Conservation (phyloP, 2,329 filamentous ascomycete species). For the Aureobasidium sp. region DNA sequence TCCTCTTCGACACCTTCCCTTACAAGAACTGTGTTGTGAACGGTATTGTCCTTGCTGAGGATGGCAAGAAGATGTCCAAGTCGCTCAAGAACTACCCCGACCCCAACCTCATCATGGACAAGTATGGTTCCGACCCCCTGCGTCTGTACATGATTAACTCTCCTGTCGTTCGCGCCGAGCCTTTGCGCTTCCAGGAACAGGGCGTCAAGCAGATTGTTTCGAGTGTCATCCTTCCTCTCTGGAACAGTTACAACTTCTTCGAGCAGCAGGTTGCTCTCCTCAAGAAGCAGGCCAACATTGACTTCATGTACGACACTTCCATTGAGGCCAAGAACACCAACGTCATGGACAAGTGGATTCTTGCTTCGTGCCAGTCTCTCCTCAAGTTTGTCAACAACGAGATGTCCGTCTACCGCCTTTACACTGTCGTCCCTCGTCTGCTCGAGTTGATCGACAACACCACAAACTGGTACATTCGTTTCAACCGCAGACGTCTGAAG, state of each 20-base stretch:
- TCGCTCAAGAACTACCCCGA: slow-evolving; percentile 94
- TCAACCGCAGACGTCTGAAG: slow-evolving; percentile 86
- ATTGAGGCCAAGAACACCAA: slow-evolving; percentile 72
- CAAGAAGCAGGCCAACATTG: slow-evolving; percentile 73
- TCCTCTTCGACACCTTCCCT: slow-evolving; percentile 74
- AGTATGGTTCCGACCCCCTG: slow-evolving; percentile 86
- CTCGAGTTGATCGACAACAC: slow-evolving; percentile 72
- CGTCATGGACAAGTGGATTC: slow-evolving; percentile 93
- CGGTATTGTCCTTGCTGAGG: slow-evolving; percentile 85
- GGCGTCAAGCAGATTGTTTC: slow-evolving; percentile 94
- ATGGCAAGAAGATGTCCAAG: slow-evolving; percentile 99
- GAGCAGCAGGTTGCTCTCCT: slow-evolving; percentile 76
- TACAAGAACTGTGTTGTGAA: slow-evolving; percentile 98
- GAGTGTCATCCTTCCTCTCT: slow-evolving; percentile 80
- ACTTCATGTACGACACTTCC: slow-evolving; percentile 70
- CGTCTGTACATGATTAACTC: slow-evolving; percentile 96
- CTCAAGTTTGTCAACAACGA: slow-evolving; percentile 87
- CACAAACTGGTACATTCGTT: slow-evolving; percentile 98
- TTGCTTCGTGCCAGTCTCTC: slow-evolving; percentile 85
- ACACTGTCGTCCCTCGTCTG: slow-evolving; percentile 84
- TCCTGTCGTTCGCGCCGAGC: slow-evolving; percentile 85
- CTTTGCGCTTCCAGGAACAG: slow-evolving; percentile 79
- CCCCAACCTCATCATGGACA: slow-evolving; percentile 70
- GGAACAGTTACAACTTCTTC: slow-evolving; percentile 98
- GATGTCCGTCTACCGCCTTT: slow-evolving; percentile 65